These are phyloP conservation scores for Kazachstania africana DNA, from an alignment of 805 yeast species.

Conservation along the genomic window DNA sequence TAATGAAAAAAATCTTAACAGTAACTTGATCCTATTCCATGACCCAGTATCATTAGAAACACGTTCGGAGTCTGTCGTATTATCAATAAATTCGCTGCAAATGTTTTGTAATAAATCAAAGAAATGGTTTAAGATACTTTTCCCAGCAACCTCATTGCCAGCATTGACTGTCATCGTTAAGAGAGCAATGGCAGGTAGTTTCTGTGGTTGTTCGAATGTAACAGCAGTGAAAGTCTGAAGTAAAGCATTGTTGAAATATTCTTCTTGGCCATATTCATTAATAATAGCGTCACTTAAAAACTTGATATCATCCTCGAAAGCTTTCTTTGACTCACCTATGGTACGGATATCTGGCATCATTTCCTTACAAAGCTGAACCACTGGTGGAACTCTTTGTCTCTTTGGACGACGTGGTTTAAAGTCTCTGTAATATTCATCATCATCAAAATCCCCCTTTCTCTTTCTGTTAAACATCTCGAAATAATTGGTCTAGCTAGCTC, in stretches of 20 bases:
- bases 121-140: conserved; percentile 54
- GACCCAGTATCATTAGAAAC: conserved; percentile 36
- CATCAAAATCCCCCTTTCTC: conserved; percentile 15
- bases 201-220: conserved; percentile 83
- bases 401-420: conserved; percentile 23
- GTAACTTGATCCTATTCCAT: conserved; percentile 61
- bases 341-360: conserved; percentile 42
- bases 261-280: conserved; percentile 52
- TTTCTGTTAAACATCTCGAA: conserved; percentile 11
- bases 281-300: conserved; percentile 57
- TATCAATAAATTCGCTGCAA: conserved; percentile 29
- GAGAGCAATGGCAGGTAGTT: conserved; percentile 59
- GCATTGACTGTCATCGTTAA: conserved; percentile 57
- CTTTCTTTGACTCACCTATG: conserved; percentile 44
- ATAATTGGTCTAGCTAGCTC: not conserved
- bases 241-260: conserved; percentile 45
- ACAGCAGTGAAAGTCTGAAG: conserved; percentile 57
- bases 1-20: conserved; percentile 57
- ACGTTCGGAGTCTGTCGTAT: conserved; percentile 14
- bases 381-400: conserved; percentile 33
- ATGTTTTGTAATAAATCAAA: conserved; percentile 51
- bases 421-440: conserved; percentile 23
- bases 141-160: conserved; percentile 53
- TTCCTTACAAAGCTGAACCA: conserved; percentile 34
- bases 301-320: conserved; percentile 50